Conservation (phyloP, 1,284 basidiomycete genomes). For the Entoloma clypeatum region DNA sequence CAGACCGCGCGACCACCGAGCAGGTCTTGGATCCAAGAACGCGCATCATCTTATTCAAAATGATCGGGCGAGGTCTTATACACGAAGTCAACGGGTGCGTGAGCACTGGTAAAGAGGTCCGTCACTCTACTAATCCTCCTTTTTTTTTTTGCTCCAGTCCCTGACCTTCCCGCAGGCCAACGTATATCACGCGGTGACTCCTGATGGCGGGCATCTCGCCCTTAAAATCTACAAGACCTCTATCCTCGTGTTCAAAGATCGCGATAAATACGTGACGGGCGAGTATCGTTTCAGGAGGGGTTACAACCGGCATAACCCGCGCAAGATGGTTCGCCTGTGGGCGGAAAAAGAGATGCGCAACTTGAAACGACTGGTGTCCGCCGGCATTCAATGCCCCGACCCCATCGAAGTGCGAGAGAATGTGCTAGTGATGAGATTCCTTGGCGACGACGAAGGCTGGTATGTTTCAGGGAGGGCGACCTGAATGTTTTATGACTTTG, state of each 20-base stretch:
- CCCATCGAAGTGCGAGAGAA: slow-evolving; percentile 95
- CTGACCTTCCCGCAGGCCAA: slow-evolving; percentile 62
- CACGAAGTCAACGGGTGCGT: slow-evolving; percentile 91
- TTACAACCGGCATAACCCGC: slow-evolving; percentile 89
- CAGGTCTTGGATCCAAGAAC: slow-evolving; percentile 93
- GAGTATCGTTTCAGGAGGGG: slow-evolving; percentile 94
- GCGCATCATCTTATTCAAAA: slow-evolving; percentile 86
- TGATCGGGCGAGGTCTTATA: slow-evolving; percentile 85
- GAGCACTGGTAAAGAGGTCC: slow-evolving; percentile 92
- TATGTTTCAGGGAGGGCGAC: slow-evolving; percentile 32
- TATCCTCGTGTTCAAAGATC: slow-evolving; percentile 95
- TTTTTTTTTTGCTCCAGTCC: slow-evolving; percentile 10
- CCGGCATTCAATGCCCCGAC: slow-evolving; percentile 84
- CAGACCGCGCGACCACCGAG: slow-evolving; percentile 90
- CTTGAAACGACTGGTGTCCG: slow-evolving; percentile 76
- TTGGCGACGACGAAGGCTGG: slow-evolving; percentile 83
- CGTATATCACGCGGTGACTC: slow-evolving; percentile 83
- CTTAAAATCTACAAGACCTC: slow-evolving; percentile 99
- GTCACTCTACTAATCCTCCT: slow-evolving; percentile 16
- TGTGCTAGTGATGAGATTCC: slow-evolving; percentile 93
- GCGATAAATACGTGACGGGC: slow-evolving; percentile 89
- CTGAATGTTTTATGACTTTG: not conserved
- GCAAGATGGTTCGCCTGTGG: slow-evolving; percentile 99
- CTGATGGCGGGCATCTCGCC: slow-evolving; percentile 66
- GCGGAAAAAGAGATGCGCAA: slow-evolving; percentile 99